Base-by-base conservation (phyloP, 306 rosid species). In the Malus asiatica region DNA sequence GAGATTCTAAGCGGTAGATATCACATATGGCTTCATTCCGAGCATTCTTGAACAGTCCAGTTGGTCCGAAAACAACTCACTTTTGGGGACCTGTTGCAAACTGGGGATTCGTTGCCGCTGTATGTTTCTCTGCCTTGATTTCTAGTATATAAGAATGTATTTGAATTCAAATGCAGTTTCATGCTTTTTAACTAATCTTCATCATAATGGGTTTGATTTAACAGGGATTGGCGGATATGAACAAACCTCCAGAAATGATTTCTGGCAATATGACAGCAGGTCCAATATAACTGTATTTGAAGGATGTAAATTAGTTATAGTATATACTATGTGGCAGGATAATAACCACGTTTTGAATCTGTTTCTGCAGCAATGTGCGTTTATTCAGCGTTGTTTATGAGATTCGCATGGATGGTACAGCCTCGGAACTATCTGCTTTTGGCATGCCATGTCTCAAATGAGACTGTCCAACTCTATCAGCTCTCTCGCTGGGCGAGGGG, bases 41-140 rank as follows among this genome's bases (percentile, higher is more conserved):
- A 83, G 91, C 97, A 70, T 92, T 95, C 78, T 85, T 46, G 90
- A 95, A 92, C 84, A 90, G 99, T 86, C 99, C 97, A 0, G 77
- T 90, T 29, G 99, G 97, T 82, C 97, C 97, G 1, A 95, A 89
- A 87, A 95, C 99, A 32, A 85, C 97, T 77, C 99, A 95, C 82
- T 95, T 95, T 79, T 95, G 97, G 99, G 99, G 99, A 57, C 99
- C 99, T 53, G 77, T 92, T 84, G 99, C 97, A 33, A 95, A 95
- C 71, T 95, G 96, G 95, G 99, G 99, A 51, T 95, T 95, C 15
- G 99, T 92, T 7, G 97, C 89, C 15, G 97, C 99, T 65, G 99
- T 95, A 88, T 61, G 97, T 65, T 81, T 73, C 79, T 30, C 78
- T 77, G 6, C 62, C 51, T 35, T 71, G 71, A 60, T 66, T 46